Base-by-base conservation (phyloP, 2,329 filamentous ascomycete species). In the Curvularia spicifera region DNA sequence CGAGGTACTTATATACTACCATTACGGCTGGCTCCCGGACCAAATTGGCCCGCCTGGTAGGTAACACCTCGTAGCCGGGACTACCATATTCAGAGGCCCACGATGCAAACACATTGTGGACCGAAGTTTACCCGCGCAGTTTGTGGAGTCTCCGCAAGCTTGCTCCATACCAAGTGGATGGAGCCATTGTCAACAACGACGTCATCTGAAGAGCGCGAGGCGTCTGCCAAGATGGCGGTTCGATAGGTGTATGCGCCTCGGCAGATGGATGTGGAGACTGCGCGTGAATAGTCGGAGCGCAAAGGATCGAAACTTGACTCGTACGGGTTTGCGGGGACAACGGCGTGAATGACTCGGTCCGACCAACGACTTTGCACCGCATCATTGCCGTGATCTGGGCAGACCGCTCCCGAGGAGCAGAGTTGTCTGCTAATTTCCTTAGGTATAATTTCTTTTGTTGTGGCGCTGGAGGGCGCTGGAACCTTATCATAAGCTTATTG, bases 41-140 rank as follows among this genome's bases (percentile, higher is more conserved):
- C 18, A 43, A 24, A 12, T 15, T 53, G 47, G 26, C 43, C 53
- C 57, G 49, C 49, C 55, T 33, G 40, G 53, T 53, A 43, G 52
- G 51, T 51, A 43, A 40, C 20, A 56, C n/a, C 50, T 46, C 22
- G 37, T 33, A 31, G 26, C 33, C 31, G 33, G 28, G 29, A 45
- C 39, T 44, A 47, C 20, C 20, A 45, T 33, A 20, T 28, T 40
- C 44, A 51, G 49, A 52, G 45, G 39, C 40, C 44, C 20, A 48
- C 29, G 33, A 51, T 29, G 43, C 35, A 60, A 28, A 35, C 46
- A 35, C 22, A n/a, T n/a, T 43, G 20, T 20, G 48, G 60, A 26
- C 68, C 69, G 69, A 70, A 58, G 67, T 67, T 63, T 63, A n/a
- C 13, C 69, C 69, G 66, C 47, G 43, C 59, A 48, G 33, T 39